Conservation (phyloP, 2,329 filamentous ascomycete species). For the Penicillium fuscoglaucum region DNA sequence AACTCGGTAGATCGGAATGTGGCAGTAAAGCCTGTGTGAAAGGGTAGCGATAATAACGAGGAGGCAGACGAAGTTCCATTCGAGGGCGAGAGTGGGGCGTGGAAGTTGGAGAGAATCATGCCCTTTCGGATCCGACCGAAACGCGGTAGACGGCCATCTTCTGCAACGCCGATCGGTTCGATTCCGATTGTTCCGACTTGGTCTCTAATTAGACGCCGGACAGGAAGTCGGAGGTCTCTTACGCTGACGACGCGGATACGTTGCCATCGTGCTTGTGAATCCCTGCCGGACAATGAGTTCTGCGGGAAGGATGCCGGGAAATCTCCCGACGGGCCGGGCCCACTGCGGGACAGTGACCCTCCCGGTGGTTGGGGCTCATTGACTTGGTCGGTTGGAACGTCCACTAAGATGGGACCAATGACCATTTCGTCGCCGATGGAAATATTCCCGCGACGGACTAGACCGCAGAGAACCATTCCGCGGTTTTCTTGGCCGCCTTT, state of each 20-base stretch:
- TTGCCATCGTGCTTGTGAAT: conserved; percentile 72
- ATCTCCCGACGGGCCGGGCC: conserved; percentile 35
- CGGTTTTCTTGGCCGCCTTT: conserved; percentile 48
- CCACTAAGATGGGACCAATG: conserved; percentile 69
- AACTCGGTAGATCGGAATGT: conserved; percentile 65
- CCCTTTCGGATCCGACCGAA: conserved; percentile 65
- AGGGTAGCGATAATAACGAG: conserved; percentile 27
- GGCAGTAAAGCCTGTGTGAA: conserved; percentile 69
- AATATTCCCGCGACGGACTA: conserved; percentile 75
- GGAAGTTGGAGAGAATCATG: conserved; percentile 73
- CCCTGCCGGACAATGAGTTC: conserved; percentile 40
- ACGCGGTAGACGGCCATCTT: conserved; percentile 26
- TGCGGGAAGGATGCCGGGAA: conserved; percentile 37
- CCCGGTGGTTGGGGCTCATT: conserved; percentile 31
- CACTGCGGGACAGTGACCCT: conserved; percentile 30
- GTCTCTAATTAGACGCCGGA: conserved; percentile 70
- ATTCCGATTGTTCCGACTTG: conserved; percentile 91
- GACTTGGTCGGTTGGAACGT: conserved; percentile 54
- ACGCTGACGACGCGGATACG: conserved; percentile 79
- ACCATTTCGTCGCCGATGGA: conserved; percentile 75
- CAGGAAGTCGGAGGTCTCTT: conserved; percentile 81
- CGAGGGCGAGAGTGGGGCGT: conserved; percentile 52
- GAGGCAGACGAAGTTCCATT: conserved; percentile 4
- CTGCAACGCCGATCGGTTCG: conserved; percentile 40
- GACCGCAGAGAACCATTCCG: conserved; percentile 78